Percentiles rank a stretch among this genome's conserved stretches.
These are phyloP conservation scores for Gossypium trilobum DNA, from an alignment of 441 rosid species.

Conservation along the genomic window DNA sequence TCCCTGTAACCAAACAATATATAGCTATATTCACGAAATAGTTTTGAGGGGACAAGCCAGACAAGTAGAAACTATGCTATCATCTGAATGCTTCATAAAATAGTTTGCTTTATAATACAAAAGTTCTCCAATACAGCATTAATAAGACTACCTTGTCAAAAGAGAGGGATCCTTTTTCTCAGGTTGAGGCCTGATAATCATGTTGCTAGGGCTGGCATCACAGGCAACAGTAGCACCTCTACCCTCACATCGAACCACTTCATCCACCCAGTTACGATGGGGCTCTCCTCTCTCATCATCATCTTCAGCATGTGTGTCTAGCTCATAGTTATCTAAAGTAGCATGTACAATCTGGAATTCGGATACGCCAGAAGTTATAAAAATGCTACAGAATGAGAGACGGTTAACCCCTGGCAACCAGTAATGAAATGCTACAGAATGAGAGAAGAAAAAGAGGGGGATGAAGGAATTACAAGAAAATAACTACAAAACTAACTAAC, in stretches of 20 bases:
- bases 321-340: constrained; percentile 73
- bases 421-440: neutral
- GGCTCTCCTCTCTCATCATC: constrained; percentile 55
- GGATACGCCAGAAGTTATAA: neutral
- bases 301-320: constrained; percentile 30
- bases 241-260: constrained; percentile 87
- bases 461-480: neutral
- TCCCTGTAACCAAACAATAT: constrained; percentile 41
- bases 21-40: neutral
- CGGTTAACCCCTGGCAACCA: neutral
- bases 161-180: constrained; percentile 72
- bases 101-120: neutral
- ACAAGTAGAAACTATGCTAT: neutral
- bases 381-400: neutral
- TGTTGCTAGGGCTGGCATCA: constrained; percentile 48
- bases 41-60: neutral
- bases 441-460: neutral
- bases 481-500: constrained; percentile 25
- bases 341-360: constrained; percentile 61
- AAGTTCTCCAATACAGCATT: neutral
- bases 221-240: constrained; percentile 39
- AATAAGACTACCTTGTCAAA: constrained; percentile 52
- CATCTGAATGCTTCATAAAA: neutral
- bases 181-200: constrained; percentile 47
- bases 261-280: constrained; percentile 87